Evolutionary conservation across 208 protist genomes (phyloP).

Genomic region (Acanthamoeba royreba): DNA sequence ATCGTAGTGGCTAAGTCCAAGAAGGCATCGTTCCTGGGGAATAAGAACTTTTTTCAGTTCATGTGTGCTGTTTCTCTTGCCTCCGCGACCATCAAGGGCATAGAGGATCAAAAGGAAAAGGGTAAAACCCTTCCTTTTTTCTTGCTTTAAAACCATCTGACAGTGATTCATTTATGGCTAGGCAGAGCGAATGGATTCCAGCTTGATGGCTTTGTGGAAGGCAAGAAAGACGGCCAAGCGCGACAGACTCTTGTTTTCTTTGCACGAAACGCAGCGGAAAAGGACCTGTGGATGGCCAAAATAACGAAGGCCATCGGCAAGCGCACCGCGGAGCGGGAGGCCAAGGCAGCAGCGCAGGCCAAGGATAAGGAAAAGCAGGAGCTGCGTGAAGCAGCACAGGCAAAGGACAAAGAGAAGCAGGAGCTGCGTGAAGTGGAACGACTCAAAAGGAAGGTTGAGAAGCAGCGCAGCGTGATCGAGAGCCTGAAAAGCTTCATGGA

Average conservation of each 20-base stretch:
- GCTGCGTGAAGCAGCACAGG: too few species aligned
- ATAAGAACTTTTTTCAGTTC: not conserved
- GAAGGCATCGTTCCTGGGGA: conserved; percentile 4
- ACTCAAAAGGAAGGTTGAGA: not conserved
- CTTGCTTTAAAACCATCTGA: not conserved
- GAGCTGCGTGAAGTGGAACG: not conserved
- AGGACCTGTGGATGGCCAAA: not conserved
- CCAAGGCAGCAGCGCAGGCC: too few species aligned
- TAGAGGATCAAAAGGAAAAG: not conserved
- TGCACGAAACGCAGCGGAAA: not conserved
- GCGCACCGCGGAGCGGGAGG: not conserved
- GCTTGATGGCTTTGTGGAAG: not conserved
- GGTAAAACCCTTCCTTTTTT: not conserved
- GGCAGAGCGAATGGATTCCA: not conserved
- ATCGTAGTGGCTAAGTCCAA: not conserved
- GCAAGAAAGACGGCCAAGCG: not conserved
- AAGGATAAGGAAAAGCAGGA: not conserved
- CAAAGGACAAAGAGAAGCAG: not conserved
- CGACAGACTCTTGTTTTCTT: not conserved
- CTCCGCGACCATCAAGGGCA: not conserved
- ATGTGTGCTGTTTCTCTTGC: not conserved
- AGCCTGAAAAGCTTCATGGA: conserved; percentile 2
- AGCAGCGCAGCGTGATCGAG: not conserved
- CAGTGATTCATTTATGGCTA: too few species aligned
- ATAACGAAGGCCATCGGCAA: not conserved